These are phyloP conservation scores for Ophiosphaerella narmari DNA, from an alignment of 2,329 filamentous ascomycete species.

Conservation along the genomic window DNA sequence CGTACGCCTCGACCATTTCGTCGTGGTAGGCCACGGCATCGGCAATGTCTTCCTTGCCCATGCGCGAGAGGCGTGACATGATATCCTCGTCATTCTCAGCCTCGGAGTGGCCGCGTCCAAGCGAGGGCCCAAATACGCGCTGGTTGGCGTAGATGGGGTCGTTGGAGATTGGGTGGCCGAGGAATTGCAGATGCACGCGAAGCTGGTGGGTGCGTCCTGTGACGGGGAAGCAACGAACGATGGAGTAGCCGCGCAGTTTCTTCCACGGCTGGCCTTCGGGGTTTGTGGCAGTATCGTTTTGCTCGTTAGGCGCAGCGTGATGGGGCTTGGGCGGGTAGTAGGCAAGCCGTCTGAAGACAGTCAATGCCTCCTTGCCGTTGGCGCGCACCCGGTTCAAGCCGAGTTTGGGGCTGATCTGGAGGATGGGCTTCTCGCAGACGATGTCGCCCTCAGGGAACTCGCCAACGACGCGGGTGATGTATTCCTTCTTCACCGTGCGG, in stretches of 20 bases:
- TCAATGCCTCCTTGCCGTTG: conserved; percentile 85
- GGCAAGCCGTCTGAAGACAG: conserved; percentile 89
- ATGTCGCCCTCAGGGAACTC: conserved; percentile 90
- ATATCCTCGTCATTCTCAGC: conserved; percentile 85
- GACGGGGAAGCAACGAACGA: conserved; percentile 90
- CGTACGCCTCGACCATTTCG: conserved; percentile 87
- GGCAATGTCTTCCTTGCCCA: conserved; percentile 93
- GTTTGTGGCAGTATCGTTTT: conserved; percentile 18
- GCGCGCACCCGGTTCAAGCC: conserved; percentile 93
- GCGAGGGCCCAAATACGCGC: conserved; percentile 81
- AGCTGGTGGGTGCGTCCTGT: conserved; percentile 95
- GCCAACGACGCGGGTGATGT: conserved; percentile 87
- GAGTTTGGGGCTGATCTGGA: conserved; percentile 92
- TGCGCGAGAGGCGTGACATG: conserved; percentile 79
- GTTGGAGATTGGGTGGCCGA: conserved; percentile 94
- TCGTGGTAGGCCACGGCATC: conserved; percentile 92
- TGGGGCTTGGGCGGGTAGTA: conserved; percentile 72
- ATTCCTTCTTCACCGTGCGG: conserved; percentile 90
- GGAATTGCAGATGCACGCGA: conserved; percentile 89
- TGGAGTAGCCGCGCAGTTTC: conserved; percentile 77
- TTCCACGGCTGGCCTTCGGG: conserved; percentile 54
- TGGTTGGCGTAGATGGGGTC: conserved; percentile 98
- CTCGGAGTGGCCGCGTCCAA: conserved; percentile 71
- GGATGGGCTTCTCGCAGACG: conserved; percentile 89
- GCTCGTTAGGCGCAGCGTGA: conserved; percentile 11